Percentiles rank a stretch among this genome's conserved stretches.
These are phyloP conservation scores for Botrytis fragariae DNA, from an alignment of 2,329 filamentous ascomycete species.

Conservation along the genomic window DNA sequence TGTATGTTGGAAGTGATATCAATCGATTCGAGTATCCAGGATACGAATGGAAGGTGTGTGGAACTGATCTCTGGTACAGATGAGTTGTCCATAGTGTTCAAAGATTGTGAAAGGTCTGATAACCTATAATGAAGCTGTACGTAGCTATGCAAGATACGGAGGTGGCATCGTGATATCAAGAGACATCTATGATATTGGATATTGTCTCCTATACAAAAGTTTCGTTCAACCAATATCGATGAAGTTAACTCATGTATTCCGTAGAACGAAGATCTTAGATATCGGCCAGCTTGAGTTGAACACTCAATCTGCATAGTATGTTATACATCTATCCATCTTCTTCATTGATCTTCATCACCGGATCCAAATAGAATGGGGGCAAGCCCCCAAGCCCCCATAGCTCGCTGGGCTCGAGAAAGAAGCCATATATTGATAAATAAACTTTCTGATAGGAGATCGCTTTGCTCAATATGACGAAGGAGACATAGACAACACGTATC, in stretches of 20 bases:
- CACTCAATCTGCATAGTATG: background rate
- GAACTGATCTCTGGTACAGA: background rate
- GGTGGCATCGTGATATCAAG: background rate
- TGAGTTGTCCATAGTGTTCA: background rate
- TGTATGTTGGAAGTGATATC: background rate
- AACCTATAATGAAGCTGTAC: slow-evolving; percentile 2
- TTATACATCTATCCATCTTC: background rate
- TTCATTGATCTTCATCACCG: background rate
- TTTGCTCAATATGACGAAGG: background rate
- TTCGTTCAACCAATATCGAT: background rate
- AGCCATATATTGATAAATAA: background rate
- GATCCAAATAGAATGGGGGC: background rate
- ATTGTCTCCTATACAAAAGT: background rate
- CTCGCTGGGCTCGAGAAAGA: background rate
- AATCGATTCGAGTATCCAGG: background rate
- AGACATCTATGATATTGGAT: background rate
- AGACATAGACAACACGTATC: background rate
- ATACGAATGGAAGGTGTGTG: background rate
- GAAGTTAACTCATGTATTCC: background rate
- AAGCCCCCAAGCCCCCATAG: background rate
- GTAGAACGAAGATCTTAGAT: background rate
- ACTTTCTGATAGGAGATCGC: background rate
- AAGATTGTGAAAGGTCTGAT: background rate
- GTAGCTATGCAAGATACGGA: background rate
- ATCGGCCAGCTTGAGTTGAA: background rate